phyloP scores from a whole-genome alignment of 495 filamentous ascomycete genomes.

The Talaromyces trachyspermus region DNA sequence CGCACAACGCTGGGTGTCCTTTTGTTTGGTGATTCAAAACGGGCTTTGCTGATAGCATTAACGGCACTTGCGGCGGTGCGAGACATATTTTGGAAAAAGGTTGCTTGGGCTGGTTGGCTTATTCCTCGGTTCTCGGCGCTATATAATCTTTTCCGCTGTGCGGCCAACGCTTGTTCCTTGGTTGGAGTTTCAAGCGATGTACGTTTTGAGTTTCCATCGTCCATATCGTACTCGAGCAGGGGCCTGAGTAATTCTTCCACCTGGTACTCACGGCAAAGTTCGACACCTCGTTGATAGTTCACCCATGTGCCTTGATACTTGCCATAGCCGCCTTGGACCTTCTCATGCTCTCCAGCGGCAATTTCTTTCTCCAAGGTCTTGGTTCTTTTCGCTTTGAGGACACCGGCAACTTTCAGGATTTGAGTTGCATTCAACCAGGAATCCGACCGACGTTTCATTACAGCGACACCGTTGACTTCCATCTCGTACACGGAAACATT shows the following conservation, averaged over 20 bases:
- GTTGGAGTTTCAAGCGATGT: conserved; percentile 78
- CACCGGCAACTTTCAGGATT: conserved; percentile 90
- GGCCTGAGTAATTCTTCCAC: conserved; percentile 82
- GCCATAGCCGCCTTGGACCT: conserved; percentile 96
- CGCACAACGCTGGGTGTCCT: conserved; percentile 42
- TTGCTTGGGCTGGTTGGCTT: conserved; percentile 60
- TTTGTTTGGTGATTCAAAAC: conserved; percentile 74
- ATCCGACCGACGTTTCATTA: conserved; percentile 89
- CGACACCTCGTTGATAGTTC: conserved; percentile 78
- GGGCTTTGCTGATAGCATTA: conserved; percentile 89
- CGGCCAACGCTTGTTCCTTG: conserved; percentile 99
- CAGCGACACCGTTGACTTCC: conserved; percentile 83
- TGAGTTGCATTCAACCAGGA: conserved; percentile 94
- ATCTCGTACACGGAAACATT: conserved; percentile 95
- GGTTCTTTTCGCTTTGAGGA: conserved; percentile 93
- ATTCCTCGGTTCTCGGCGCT: conserved; percentile 59
- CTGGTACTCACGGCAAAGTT: conserved; percentile 88
- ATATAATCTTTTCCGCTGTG: conserved; percentile 87
- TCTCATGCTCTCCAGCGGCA: conserved; percentile 89
- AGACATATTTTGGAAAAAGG: conserved; percentile 95
- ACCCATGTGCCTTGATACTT: conserved; percentile 99
- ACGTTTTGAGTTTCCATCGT: conserved; percentile 59
- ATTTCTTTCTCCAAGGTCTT: conserved; percentile 98
- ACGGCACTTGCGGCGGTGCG: conserved; percentile 85
- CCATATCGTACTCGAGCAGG: conserved; percentile 83